Percentiles rank a stretch among this genome's conserved stretches.
phyloP scores from a whole-genome alignment of 1,284 basidiomycete species.

The Trichosporon sp. region DNA sequence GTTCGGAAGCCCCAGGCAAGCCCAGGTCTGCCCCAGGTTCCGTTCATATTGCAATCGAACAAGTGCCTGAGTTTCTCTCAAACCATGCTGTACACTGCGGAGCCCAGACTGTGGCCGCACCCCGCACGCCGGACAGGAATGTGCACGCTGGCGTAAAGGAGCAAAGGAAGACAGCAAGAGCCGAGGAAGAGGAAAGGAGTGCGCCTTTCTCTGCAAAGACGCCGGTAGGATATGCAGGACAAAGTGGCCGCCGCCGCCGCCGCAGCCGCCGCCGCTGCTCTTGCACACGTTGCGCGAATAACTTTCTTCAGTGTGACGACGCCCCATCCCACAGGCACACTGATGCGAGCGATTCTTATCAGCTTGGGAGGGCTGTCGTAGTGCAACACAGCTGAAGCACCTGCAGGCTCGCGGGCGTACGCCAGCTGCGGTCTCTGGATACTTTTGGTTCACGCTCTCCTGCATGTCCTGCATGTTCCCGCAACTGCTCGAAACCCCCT shows the following conservation, averaged over 20 bases:
- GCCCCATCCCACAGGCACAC: constrained; percentile 12
- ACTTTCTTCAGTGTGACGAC: neutral
- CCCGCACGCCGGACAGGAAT: neutral
- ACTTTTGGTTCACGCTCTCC: constrained; percentile 6
- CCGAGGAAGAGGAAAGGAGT: neutral
- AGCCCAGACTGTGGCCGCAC: neutral
- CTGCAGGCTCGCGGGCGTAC: neutral
- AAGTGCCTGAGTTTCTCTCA: neutral
- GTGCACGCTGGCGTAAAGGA: neutral
- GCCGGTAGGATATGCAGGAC: neutral
- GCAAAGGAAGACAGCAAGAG: neutral
- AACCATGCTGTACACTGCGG: neutral
- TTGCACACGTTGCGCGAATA: neutral
- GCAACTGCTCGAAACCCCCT: neutral
- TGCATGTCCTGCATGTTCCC: neutral
- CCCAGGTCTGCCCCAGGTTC: neutral
- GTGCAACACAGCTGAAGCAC: neutral
- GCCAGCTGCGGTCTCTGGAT: constrained; percentile 6
- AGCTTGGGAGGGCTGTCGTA: neutral
- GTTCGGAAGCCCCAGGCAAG: neutral
- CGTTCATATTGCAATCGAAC: constrained; percentile 1
- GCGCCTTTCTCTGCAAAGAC: neutral
- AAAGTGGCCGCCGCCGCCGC: neutral
- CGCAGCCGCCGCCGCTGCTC: neutral
- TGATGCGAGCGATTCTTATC: constrained; percentile 10